Conservation (phyloP, 805 yeast genomes). For the Scheffersomyces spartinae region DNA sequence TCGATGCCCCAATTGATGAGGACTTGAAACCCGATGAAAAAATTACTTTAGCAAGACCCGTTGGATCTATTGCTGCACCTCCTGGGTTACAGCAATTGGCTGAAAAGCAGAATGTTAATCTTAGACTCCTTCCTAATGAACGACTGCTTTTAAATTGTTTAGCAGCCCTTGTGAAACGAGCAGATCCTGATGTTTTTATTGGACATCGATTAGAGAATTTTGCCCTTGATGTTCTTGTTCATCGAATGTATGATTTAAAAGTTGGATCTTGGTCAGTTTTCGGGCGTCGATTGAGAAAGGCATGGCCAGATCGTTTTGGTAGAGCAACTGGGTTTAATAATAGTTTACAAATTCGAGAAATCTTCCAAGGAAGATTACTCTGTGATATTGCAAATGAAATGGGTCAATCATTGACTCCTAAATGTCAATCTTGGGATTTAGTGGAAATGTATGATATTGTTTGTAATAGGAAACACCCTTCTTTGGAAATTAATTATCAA, state of each 20-base stretch:
- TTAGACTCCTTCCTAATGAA: slow-evolving; percentile 62
- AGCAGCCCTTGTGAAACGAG: slow-evolving; percentile 51
- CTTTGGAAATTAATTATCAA: slow-evolving; percentile 65
- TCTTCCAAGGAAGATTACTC: slow-evolving; percentile 73
- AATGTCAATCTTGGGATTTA: slow-evolving; percentile 91
- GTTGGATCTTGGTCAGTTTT: slow-evolving; percentile 70
- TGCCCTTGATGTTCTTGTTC: slow-evolving; percentile 68
- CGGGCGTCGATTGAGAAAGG: slow-evolving; percentile 70
- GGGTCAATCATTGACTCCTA: slow-evolving; percentile 85
- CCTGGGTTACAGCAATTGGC: slow-evolving; percentile 61
- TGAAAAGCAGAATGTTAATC: slow-evolving; percentile 36
- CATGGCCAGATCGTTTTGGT: slow-evolving; percentile 70
- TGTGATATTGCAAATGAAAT: slow-evolving; percentile 92
- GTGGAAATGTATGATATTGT: slow-evolving; percentile 82
- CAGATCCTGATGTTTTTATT: slow-evolving; percentile 86
- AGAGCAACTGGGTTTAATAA: slow-evolving; percentile 36
- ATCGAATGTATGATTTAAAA: slow-evolving; percentile 64
- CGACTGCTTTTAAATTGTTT: slow-evolving; percentile 63
- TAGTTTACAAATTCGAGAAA: slow-evolving; percentile 49
- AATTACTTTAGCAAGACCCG: slow-evolving; percentile 73
- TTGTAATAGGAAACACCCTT: slow-evolving; percentile 48
- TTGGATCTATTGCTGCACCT: slow-evolving; percentile 54
- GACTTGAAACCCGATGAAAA: slow-evolving; percentile 46
- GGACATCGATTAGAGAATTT: slow-evolving; percentile 82
- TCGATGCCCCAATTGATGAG: slow-evolving; percentile 64